Evolutionary conservation across 768 basidiomycete species (phyloP).

Genomic region (Mycena sanguinolenta): DNA sequence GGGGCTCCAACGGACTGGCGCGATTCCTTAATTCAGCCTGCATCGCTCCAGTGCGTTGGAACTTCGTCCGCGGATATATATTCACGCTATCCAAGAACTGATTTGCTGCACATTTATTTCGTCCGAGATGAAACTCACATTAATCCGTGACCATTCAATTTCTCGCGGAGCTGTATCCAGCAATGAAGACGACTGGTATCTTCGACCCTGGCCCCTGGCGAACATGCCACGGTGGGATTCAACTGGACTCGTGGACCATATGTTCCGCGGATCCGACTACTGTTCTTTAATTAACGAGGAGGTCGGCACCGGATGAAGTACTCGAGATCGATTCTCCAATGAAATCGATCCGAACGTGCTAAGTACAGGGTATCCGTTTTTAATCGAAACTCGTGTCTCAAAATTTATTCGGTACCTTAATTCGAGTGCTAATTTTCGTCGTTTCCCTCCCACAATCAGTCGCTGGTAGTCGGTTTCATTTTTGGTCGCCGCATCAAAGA

Average conservation of each 20-base stretch:
- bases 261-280: no score
- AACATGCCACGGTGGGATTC: background rate
- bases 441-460: no score
- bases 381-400: no score
- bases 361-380: no score
- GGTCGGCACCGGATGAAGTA: no score
- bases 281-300: no score
- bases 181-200: conserved; percentile 11
- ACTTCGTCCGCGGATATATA: conserved; percentile 36
- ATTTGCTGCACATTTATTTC: background rate
- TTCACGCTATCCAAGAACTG: conserved; percentile 42
- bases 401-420: no score
- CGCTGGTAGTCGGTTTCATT: no score
- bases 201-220: conserved; percentile 13
- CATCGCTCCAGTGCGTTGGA: background rate
- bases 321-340: no score
- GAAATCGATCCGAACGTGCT: no score
- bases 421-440: no score
- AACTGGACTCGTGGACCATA: background rate
- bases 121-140: background rate
- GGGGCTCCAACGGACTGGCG: background rate
- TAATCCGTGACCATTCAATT: conserved; percentile 7
- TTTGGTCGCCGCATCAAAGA: no score
- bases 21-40: background rate
- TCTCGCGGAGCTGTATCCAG: conserved; percentile 18